These are phyloP conservation scores for Cercospora sp. DNA, from an alignment of 2,329 filamentous ascomycete species.

Conservation along the genomic window DNA sequence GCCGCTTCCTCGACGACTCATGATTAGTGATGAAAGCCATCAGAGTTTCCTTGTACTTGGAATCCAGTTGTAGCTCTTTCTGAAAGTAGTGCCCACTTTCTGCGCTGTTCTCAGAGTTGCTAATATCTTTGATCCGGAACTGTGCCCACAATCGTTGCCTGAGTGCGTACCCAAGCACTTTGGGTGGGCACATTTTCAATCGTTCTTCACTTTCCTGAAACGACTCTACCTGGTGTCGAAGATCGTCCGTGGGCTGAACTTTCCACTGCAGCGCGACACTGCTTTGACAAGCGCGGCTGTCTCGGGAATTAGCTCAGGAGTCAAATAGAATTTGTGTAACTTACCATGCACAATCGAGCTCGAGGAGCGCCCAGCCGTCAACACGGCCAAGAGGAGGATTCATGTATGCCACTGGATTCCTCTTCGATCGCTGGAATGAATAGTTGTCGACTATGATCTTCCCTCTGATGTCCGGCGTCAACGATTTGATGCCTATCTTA, in stretches of 20 bases:
- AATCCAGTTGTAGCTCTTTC: neutral
- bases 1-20: neutral
- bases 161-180: neutral
- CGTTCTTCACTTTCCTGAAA: neutral
- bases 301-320: no score
- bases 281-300: neutral
- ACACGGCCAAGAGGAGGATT: neutral
- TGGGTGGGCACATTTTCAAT: neutral
- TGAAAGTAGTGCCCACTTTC: neutral
- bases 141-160: neutral
- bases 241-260: neutral
- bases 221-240: neutral
- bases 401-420: neutral
- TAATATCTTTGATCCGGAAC: neutral
- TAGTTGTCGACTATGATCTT: slow-evolving; percentile 8
- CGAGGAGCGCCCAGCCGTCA: neutral
- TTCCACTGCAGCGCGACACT: neutral
- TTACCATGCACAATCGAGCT: neutral
- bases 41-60: neutral
- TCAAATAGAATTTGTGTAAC: no score
- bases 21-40: neutral
- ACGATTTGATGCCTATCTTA: neutral
- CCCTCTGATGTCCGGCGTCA: neutral
- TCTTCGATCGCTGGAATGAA: neutral
- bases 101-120: neutral